Evolutionary conservation across 2,329 filamentous ascomycete genomes (phyloP), one percentile per base, ranked within the genome.

Genomic region (Phialophora tarda): DNA sequence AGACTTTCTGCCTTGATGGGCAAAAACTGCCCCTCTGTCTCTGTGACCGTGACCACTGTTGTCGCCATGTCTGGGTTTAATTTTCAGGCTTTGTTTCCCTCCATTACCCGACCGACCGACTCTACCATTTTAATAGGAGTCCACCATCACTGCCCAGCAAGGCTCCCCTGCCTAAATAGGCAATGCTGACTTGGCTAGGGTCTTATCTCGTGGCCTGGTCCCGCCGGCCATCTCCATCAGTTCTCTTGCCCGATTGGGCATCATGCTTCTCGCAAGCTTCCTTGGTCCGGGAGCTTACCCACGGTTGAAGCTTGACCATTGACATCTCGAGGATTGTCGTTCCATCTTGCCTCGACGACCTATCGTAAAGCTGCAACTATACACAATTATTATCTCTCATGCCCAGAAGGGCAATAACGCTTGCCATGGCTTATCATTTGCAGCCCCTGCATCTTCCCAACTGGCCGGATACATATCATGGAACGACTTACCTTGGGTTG

Each of bases 1-100:
- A 67, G 50, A 26, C 17, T 59, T 21, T 65, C 63, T 14, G 47
- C 63, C 14, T 65, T 65, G 44, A 65, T 62, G n/a, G 63, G 63
- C n/a, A 65, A 21, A 14, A 65, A 65, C 2, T 51, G 41, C 24
- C 59, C 53, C 21, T 65, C 63, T 21, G 50, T 17, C 24, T 59
- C 34, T 1, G 24, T 53, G 48, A 30, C 56, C 10, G 51, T 62
- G 26, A 62, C 17, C 23, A 51, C 62, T 44, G 59, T 53, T n/a
- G 63, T 65, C 30, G 59, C 63, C 63, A 65, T 65, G 2, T 44
- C 17, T 44, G 11, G 28, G 8, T 12, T 12, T 53, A 30, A 17
- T 51, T 7, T 55, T 11, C 26, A 10, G 17, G 12, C 8, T 5
- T 11, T n/a, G 28, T 28, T 8, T 12, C 28, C 24, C 28, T 30